These are phyloP conservation scores for Ceratocystis alfenasii DNA, from an alignment of 2,329 filamentous ascomycete genomes.

Conservation along the genomic window DNA sequence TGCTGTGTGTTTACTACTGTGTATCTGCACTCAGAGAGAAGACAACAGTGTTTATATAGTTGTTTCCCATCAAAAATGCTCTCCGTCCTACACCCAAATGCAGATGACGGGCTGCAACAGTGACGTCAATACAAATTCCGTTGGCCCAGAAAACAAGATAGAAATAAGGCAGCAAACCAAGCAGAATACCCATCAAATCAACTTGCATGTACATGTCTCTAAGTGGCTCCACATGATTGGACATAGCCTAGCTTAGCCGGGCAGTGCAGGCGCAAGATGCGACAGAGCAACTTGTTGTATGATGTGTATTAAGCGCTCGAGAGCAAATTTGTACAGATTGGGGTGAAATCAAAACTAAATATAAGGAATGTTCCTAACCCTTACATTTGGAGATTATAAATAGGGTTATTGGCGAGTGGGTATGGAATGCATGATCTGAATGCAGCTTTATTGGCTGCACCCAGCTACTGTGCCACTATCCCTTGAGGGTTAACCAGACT, in stretches of 20 bases:
- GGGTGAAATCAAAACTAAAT: no score
- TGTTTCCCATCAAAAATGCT: neutral
- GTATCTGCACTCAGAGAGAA: neutral
- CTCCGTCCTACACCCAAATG: neutral
- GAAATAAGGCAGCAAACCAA: neutral
- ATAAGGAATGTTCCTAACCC: neutral
- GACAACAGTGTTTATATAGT: neutral
- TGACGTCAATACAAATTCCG: constrained; percentile 1
- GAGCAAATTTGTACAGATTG: no score
- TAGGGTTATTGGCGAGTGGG: no score
- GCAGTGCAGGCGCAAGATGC: neutral
- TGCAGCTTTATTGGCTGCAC: no score
- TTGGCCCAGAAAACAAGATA: neutral
- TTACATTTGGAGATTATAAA: rapidly evolving
- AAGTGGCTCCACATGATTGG: neutral
- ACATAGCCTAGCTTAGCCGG: neutral
- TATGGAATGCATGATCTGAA: no score
- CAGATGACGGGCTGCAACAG: neutral
- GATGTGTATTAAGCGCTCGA: no score
- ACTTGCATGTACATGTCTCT: neutral
- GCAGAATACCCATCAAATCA: neutral
- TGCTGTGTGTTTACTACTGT: neutral
- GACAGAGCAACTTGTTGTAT: no score
- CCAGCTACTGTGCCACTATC: no score
- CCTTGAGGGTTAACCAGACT: neutral